phyloP scores from a whole-genome alignment of 768 basidiomycete species.

The Chalciporus chontae region DNA sequence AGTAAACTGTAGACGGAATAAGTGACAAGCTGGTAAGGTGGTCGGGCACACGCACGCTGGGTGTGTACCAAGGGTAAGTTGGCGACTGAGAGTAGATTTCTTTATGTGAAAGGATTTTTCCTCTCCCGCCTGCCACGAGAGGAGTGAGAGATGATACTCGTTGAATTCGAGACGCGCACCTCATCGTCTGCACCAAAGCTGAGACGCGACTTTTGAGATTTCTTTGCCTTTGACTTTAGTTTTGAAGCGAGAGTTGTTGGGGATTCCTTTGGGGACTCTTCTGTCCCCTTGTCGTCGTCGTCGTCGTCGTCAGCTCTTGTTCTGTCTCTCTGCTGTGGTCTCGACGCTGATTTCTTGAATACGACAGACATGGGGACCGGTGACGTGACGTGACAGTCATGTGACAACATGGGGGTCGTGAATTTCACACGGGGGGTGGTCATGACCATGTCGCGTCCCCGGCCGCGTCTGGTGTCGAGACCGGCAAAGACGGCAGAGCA shows the following conservation, averaged over 20 bases:
- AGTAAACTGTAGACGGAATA: constrained; percentile 30
- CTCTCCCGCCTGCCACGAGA: constrained; percentile 44
- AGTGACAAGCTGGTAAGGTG: background rate
- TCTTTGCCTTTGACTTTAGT: constrained; percentile 69
- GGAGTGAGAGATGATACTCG: constrained; percentile 24
- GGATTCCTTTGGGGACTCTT: constrained; percentile 54
- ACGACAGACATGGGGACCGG: constrained; percentile 26
- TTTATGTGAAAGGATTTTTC: constrained; percentile 74
- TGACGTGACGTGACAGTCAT: constrained; percentile 24
- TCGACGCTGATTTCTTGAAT: constrained; percentile 43
- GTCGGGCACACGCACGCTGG: constrained; percentile 39
- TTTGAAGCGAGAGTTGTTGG: constrained; percentile 62
- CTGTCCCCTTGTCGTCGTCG: constrained; percentile 15
- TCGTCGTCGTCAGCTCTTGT: constrained; percentile 37
- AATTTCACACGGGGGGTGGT: constrained; percentile 27
- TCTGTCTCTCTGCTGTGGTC: constrained; percentile 33
- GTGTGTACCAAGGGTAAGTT: constrained; percentile 54
- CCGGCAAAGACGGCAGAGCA: constrained; percentile 9
- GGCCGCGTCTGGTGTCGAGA: constrained; percentile 44
- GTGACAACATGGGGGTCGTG: constrained; percentile 14
- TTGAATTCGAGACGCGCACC: constrained; percentile 37
- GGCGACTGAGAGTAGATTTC: constrained; percentile 73
- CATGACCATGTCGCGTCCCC: constrained; percentile 34
- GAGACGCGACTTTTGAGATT: constrained; percentile 61
- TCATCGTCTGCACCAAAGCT: constrained; percentile 77